Conservation (phyloP, 768 basidiomycete genomes). For the Leccinum ochraceum region DNA sequence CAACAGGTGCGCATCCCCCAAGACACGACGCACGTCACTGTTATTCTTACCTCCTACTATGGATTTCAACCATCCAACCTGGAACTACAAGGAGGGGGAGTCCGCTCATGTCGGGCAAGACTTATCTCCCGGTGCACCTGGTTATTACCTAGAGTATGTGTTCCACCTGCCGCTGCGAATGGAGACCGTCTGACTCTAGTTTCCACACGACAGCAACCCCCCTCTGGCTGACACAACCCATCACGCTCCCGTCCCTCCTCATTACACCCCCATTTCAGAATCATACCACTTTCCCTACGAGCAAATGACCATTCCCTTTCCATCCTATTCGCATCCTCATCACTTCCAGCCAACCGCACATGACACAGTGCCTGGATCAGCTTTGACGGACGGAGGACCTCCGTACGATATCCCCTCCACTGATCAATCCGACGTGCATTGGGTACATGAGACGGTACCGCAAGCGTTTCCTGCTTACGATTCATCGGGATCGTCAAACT, state of each 20-base stretch:
- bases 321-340: background rate
- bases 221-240: background rate
- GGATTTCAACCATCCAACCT: too few relatives aligned
- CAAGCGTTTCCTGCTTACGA: background rate
- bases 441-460: background rate
- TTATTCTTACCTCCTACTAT: background rate
- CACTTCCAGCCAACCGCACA: background rate
- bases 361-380: background rate
- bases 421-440: background rate
- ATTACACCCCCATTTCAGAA: background rate
- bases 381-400: background rate
- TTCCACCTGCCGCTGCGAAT: background rate
- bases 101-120: background rate
- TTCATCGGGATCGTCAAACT: background rate
- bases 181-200: background rate
- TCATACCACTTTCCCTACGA: background rate
- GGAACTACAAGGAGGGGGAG: background rate
- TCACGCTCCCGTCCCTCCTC: background rate
- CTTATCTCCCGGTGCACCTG: background rate
- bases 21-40: background rate
- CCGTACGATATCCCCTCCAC: background rate
- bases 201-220: background rate
- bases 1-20: background rate
- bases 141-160: constrained; percentile 6
- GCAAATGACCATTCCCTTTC: background rate